A percentile compares a stretch with the other conserved stretches of the same genome.
Conservation (phyloP, 495 filamentous ascomycete genomes). For the Penicillium roqueforti region DNA sequence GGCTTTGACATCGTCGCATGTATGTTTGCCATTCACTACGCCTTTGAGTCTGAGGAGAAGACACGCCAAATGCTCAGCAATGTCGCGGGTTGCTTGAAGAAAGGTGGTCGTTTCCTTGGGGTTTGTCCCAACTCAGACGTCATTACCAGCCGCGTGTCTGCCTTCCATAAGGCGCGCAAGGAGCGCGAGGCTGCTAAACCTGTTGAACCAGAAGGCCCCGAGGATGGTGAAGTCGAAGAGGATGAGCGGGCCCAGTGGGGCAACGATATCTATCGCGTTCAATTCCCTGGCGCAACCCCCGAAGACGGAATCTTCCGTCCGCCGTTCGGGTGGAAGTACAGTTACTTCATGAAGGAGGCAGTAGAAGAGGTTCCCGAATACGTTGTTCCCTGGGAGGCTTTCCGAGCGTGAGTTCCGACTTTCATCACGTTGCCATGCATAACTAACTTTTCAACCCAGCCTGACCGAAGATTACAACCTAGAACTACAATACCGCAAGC, state of each 20-base stretch:
- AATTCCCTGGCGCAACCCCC: slow-evolving; percentile 76
- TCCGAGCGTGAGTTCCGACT: slow-evolving; percentile 59
- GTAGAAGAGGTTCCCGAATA: slow-evolving; percentile 97
- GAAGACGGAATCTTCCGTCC: slow-evolving; percentile 78
- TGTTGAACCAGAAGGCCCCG: slow-evolving; percentile 25
- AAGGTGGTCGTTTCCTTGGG: slow-evolving; percentile 89
- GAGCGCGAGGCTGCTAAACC: slow-evolving; percentile 34
- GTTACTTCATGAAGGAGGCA: slow-evolving; percentile 89
- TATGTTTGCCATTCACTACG: slow-evolving; percentile 99
- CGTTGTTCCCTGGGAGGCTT: slow-evolving; percentile 96
- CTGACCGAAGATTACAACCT: slow-evolving; percentile 95
- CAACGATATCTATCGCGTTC: slow-evolving; percentile 84
- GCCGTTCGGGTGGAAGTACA: slow-evolving; percentile 96
- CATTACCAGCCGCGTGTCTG: slow-evolving; percentile 60
- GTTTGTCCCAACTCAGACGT: slow-evolving; percentile 92
- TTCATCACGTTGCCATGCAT: background rate
- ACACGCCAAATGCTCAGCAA: slow-evolving; percentile 89
- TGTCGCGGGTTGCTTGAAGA: slow-evolving; percentile 82
- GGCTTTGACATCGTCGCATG: slow-evolving; percentile 95
- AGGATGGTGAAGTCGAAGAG: slow-evolving; percentile 51
- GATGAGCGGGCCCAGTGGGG: slow-evolving; percentile 70
- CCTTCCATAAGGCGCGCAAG: slow-evolving; percentile 60
- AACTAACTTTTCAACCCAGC: slow-evolving; percentile 29
- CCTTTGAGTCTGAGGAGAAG: slow-evolving; percentile 87
- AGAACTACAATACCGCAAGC: slow-evolving; percentile 85